A percentile compares a stretch with the other conserved stretches of the same genome.
phyloP scores from a whole-genome alignment of 371 early-diverging fungal genomes.

The Rhizopus arrhizus region DNA sequence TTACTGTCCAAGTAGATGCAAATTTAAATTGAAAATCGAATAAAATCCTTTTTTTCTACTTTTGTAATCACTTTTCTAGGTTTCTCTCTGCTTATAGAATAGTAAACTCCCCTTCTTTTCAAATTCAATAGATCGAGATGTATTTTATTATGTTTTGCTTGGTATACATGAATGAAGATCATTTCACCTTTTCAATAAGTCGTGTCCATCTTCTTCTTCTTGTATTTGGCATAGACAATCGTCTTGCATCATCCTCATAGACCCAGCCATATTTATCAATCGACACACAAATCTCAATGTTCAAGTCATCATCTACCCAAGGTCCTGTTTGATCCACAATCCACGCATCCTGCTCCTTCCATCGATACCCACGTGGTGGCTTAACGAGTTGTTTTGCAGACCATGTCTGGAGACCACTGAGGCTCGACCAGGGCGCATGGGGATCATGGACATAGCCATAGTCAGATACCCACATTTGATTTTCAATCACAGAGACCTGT shows the following conservation, averaged over 20 bases:
- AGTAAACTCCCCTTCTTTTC: too few species aligned
- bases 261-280: conserved; percentile 40
- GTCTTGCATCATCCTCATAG: conserved; percentile 32
- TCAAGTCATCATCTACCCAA: conserved; percentile 28
- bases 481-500: conserved; percentile 33
- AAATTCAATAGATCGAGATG: too few species aligned
- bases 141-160: too few species aligned
- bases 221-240: conserved; percentile 16
- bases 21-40: too few species aligned
- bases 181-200: conserved; percentile 19
- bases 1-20: too few species aligned
- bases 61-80: too few species aligned
- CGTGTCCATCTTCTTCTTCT: conserved; percentile 31
- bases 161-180: background rate
- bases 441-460: conserved; percentile 23
- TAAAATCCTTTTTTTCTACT: too few species aligned
- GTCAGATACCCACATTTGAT: conserved; percentile 30
- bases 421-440: conserved; percentile 26
- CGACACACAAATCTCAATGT: conserved; percentile 14
- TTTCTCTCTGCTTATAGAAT: too few species aligned
- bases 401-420: conserved; percentile 18
- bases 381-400: conserved; percentile 23
- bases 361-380: conserved; percentile 28
- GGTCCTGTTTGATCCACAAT: conserved; percentile 29
- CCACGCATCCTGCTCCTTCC: conserved; percentile 30